Evolutionary conservation across 768 basidiomycete genomes (phyloP).

Genomic region (Lactifluus subvellereus): DNA sequence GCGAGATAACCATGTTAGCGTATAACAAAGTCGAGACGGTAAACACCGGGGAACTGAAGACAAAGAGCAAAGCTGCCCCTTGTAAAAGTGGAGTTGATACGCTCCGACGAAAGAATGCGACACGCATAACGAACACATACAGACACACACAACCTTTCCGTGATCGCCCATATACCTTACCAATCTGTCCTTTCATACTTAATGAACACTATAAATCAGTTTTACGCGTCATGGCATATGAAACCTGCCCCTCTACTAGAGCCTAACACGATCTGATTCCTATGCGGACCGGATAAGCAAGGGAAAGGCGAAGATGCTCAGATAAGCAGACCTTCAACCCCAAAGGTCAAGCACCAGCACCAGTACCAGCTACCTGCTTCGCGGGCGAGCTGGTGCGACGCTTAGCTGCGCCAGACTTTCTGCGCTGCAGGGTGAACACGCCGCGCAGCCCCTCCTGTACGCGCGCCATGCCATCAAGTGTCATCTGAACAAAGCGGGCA

Average conservation of each 20-base stretch:
- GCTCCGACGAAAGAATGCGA: neutral
- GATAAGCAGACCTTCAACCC: neutral
- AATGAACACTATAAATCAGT: conserved; percentile 1
- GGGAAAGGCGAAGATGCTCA: neutral
- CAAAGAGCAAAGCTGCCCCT: neutral
- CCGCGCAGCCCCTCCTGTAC: conserved; percentile 20
- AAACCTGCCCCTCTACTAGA: neutral
- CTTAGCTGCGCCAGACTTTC: conserved; percentile 5
- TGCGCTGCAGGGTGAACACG: conserved; percentile 14
- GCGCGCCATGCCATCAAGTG: conserved; percentile 18
- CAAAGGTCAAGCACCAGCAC: conserved; percentile 6
- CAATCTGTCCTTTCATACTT: neutral
- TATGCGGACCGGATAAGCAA: neutral
- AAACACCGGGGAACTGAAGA: neutral
- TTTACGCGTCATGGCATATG: neutral
- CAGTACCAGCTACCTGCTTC: conserved; percentile 9
- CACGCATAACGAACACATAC: neutral
- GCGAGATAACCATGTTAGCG: neutral
- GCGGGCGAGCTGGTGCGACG: neutral
- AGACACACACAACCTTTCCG: neutral
- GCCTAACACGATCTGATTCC: neutral
- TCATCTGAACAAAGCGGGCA: conserved; percentile 18
- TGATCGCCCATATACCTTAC: neutral
- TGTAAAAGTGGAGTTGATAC: neutral
- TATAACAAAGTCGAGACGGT: neutral